Evolutionary conservation across 2,329 filamentous ascomycete species (phyloP).

Genomic region (Stagonosporopsis rhizophila): DNA sequence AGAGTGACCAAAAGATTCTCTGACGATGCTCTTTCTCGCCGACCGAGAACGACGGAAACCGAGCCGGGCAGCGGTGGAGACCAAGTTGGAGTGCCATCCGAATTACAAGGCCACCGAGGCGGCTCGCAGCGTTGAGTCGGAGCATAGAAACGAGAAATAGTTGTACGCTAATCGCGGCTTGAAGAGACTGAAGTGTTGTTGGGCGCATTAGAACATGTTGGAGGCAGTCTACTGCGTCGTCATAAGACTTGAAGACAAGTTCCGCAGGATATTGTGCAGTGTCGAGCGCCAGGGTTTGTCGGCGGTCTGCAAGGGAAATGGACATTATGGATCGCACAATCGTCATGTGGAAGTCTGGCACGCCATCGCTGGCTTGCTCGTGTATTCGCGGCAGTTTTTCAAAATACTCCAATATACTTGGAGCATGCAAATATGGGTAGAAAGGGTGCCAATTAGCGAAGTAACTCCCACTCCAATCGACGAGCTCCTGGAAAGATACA

Average conservation of each 20-base stretch:
- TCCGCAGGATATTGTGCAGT: conserved; percentile 48
- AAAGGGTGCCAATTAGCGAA: conserved; percentile 66
- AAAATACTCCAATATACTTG: conserved; percentile 57
- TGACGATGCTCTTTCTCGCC: conserved; percentile 59
- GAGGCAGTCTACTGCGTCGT: conserved; percentile 59
- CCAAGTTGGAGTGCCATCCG: conserved; percentile 65
- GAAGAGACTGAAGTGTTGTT: conserved; percentile 53
- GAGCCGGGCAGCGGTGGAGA: conserved; percentile 64
- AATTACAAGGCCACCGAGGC: conserved; percentile 62
- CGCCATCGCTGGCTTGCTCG: conserved; percentile 30
- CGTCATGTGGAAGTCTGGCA: conserved; percentile 46
- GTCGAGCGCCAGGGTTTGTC: conserved; percentile 48
- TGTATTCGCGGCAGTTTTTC: conserved; percentile 53
- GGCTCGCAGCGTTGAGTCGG: conserved; percentile 64
- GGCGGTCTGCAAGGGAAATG: conserved; percentile 61
- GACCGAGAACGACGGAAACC: conserved; percentile 59
- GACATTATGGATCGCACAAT: conserved; percentile 61
- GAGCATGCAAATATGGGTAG: conserved; percentile 64
- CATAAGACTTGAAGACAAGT: conserved; percentile 58
- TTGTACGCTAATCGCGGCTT: conserved; percentile 62
- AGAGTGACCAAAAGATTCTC: conserved; percentile 65
- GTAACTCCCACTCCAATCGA: conserved; percentile 60
- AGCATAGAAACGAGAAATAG: conserved; percentile 64
- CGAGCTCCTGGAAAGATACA: conserved; percentile 57
- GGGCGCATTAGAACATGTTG: conserved; percentile 57